A percentile compares a stretch with the other conserved stretches of the same genome.
phyloP scores from a whole-genome alignment of 495 filamentous ascomycete species.

The Aspergillus saccharolyticus region DNA sequence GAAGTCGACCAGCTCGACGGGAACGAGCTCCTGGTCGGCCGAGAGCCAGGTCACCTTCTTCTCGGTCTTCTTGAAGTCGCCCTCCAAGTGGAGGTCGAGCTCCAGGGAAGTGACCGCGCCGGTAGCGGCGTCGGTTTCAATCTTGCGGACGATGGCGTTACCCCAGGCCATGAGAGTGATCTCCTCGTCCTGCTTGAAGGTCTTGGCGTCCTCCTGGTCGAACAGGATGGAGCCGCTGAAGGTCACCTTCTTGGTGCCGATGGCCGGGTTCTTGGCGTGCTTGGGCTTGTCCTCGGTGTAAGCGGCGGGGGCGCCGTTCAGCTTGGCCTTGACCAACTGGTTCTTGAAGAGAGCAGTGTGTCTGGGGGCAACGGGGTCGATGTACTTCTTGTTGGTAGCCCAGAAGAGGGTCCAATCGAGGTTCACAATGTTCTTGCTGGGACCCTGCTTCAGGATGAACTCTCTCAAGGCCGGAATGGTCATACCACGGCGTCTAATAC shows the following conservation, averaged over 20 bases:
- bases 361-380: conserved; percentile 80
- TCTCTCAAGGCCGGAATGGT: conserved; percentile 82
- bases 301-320: conserved; percentile 64
- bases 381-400: conserved; percentile 93
- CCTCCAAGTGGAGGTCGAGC: conserved; percentile 76
- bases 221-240: conserved; percentile 67
- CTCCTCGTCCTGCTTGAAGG: conserved; percentile 80
- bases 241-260: conserved; percentile 80
- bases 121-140: conserved; percentile 49
- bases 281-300: conserved; percentile 70
- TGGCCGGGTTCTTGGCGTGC: conserved; percentile 78
- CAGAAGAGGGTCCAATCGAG: conserved; percentile 91
- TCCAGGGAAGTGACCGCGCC: conserved; percentile 62
- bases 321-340: conserved; percentile 59
- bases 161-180: conserved; percentile 96
- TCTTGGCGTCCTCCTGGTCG: conserved; percentile 80
- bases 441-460: conserved; percentile 91
- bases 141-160: conserved; percentile 79
- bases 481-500: conserved; percentile 84
- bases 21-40: conserved; percentile 66
- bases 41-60: conserved; percentile 95
- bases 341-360: conserved; percentile 74
- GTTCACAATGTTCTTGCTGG: conserved; percentile 79
- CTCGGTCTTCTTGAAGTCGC: conserved; percentile 88
- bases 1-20: conserved; percentile 84